A percentile compares a stretch with the other conserved stretches of the same genome.
Evolutionary conservation across 192 early-diverging fungal species (phyloP).

Genomic region (Umbelopsis sp.): DNA sequence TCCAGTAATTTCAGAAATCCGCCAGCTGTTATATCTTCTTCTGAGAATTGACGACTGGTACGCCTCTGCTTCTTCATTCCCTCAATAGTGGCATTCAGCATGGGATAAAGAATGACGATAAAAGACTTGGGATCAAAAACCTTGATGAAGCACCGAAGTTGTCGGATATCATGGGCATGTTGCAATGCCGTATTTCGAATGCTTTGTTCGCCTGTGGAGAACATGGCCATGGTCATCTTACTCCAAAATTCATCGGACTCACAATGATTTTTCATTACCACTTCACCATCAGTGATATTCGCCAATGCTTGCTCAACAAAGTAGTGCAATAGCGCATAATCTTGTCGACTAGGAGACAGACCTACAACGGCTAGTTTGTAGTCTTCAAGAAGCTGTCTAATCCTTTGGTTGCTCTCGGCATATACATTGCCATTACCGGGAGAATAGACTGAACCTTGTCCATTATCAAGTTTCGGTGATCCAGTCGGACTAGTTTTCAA

Average conservation of each 20-base stretch:
- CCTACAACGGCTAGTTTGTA: constrained; percentile 25
- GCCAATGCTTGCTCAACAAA: constrained; percentile 54
- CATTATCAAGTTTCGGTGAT: constrained; percentile 16
- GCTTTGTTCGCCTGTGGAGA: constrained; percentile 29
- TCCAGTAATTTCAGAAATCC: not conserved
- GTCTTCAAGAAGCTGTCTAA: constrained; percentile 25
- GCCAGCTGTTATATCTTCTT: not conserved
- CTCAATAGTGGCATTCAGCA: constrained; percentile 38
- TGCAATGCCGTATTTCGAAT: constrained; percentile 37
- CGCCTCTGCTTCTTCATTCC: constrained; percentile 9
- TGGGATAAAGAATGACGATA: constrained; percentile 49
- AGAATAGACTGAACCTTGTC: not conserved
- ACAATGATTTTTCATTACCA: constrained; percentile 42
- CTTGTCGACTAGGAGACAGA: constrained; percentile 29
- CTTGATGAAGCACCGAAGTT: constrained; percentile 62
- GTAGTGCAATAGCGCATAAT: constrained; percentile 51
- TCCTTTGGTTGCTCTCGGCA: constrained; percentile 21
- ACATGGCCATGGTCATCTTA: constrained; percentile 37
- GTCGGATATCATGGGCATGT: constrained; percentile 39
- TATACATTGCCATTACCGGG: not conserved
- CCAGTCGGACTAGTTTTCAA: constrained; percentile 17
- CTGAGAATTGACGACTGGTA: not conserved
- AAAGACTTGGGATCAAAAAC: constrained; percentile 46
- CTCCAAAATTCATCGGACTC: constrained; percentile 41
- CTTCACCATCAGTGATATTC: constrained; percentile 45